Base-by-base conservation (phyloP, 345 rosid species). In the Eucalyptus dawsonii region DNA sequence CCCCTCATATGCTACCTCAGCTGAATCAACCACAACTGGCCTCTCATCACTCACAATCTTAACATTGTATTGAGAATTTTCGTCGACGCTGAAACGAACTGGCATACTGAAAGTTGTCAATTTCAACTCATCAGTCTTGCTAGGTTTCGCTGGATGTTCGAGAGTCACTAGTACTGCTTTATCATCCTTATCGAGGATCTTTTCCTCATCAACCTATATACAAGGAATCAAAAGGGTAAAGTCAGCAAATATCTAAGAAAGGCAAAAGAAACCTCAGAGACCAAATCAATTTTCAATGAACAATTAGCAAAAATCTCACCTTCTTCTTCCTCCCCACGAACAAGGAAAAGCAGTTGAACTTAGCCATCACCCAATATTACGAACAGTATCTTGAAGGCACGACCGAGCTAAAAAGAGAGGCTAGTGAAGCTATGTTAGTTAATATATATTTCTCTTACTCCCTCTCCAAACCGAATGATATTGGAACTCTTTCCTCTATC, bases 1-100 rank as follows among this genome's bases (percentile, higher is more conserved):
- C 69, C 97, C 96, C 87, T 96, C 97, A 31, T 95, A 96, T 22
- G 95, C 94, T 88, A 90, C 89, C 90, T 95, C 95, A 44, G 88
- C 89, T 16, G 92, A 89, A 83, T 95, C 95, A 37, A 88, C 88
- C 88, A 69, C 91, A 50, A 25, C 86, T 42, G 91, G 93, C 87
- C 86, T 92, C 88, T 91, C 94, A 34, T 89, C 92, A 85, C 87
- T 89, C 89, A 88, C 56, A 58, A 89, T 91, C 94, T 90, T 91
- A 56, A 90, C 89, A 90, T 86, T 87, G 87, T 90, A 86, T 76
- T 86, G 44, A 12, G 90, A 80, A 89, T 87, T 91, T 29, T 92
- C 89, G 34, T 87, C 58, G 15, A 88, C n/a, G 24, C 50, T 92
- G 10, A 25, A 86, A 58, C 94, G 92, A 42, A 72, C 90, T 3